Conservation (phyloP, 495 filamentous ascomycete genomes). For the Aspergillus bridgeri region DNA sequence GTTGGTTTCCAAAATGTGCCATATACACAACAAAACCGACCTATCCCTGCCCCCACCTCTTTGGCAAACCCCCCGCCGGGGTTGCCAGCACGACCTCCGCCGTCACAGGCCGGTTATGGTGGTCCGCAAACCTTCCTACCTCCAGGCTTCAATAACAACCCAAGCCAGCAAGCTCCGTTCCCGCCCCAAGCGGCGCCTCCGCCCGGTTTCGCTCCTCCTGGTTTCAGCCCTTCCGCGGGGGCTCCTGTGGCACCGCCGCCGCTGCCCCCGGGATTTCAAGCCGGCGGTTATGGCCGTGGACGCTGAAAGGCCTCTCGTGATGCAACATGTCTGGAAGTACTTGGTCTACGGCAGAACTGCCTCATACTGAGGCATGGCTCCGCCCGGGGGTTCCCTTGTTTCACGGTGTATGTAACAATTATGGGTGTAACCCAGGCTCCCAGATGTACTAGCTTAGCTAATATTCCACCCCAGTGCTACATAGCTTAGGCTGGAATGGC, state of each 20-base stretch:
- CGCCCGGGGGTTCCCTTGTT: background rate
- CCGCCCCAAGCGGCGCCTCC: slow-evolving; percentile 45
- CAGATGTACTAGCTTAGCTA: background rate
- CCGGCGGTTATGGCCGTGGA: slow-evolving; percentile 41
- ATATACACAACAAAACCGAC: slow-evolving; percentile 39
- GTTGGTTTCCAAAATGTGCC: slow-evolving; percentile 36
- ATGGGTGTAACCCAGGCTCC: background rate
- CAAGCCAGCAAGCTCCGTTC: slow-evolving; percentile 40
- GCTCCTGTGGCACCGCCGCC: slow-evolving; percentile 36
- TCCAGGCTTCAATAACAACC: slow-evolving; percentile 49
- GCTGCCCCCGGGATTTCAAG: slow-evolving; percentile 51
- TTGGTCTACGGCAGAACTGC: background rate
- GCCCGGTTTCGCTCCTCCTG: slow-evolving; percentile 55
- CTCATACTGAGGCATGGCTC: slow-evolving; percentile 11
- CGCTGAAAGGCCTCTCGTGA: slow-evolving; percentile 26
- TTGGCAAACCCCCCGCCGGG: slow-evolving; percentile 69
- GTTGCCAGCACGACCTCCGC: slow-evolving; percentile 74
- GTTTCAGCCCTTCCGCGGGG: slow-evolving; percentile 42
- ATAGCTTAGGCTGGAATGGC: background rate
- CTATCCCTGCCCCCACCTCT: slow-evolving; percentile 40
- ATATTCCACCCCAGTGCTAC: background rate
- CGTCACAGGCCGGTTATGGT: slow-evolving; percentile 72
- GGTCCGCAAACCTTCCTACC: slow-evolving; percentile 68
- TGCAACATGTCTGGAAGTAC: background rate
- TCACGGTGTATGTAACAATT: background rate